Base-by-base conservation (phyloP, 1,139 yeast species). In the Blastobotrys apis region DNA sequence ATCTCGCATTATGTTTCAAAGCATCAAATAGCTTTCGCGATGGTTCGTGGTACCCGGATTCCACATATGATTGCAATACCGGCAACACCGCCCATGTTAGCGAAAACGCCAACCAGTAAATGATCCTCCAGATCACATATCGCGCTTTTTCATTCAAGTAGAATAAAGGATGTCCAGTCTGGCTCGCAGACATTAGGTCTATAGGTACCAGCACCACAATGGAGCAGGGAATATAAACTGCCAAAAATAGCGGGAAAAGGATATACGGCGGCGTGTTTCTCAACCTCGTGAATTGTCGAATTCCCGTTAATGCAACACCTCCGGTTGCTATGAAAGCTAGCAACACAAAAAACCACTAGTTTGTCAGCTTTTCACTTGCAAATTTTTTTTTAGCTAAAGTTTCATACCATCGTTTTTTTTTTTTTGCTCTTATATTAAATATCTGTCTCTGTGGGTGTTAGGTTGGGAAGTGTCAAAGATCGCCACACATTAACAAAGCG, bases 101-200 rank as follows among this genome's bases (percentile, higher is more conserved):
- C 23, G 73, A 59, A 57, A 85, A 86, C 0, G 95, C 84, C 13
- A 77, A 67, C 95, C 95, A 86, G 63, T 86, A 86, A 45, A 82
- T 80, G 39, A 77, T 59, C 53, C 83, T 75, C 95, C 95, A 86
- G 26, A 82, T 60, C 5, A 69, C 59, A 27, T 78, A 65, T 8
- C 83, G 71, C n/a, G 73, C 70, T 1, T 62, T 55, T 45, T 67
- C 68, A 17, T 78, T 75, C 23, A 77, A 52, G 45, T 68, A 73
- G 47, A 75, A 69, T 23, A 64, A 48, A 8, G 62, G 57, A 39
- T 57, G 60, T 15, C 53, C 30, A 23, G 51, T 46, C 35, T 59
- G 49, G 29, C 59, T 47, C 21, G 66, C 54, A 51, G 75, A 65
- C 34, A 76, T 66, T 17, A 78, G 62, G 54, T 78, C 84, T 30